Evolutionary conservation across 2,329 filamentous ascomycete species (phyloP).

Genomic region (Aphanoascus verrucosus): DNA sequence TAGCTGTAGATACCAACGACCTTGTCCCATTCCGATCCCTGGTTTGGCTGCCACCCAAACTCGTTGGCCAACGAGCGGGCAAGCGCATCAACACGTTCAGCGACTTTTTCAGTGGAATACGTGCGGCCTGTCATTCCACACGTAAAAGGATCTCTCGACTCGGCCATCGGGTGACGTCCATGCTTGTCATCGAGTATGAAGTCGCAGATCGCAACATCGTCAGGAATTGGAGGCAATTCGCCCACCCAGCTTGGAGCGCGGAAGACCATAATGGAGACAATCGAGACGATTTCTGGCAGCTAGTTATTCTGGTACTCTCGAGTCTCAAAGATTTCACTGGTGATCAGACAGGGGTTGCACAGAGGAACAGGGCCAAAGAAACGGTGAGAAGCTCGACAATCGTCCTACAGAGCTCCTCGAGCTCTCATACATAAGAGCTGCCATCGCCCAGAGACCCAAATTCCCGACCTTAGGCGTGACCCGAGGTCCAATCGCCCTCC

Average conservation of each 20-base stretch:
- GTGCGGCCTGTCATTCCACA: slow-evolving; percentile 63
- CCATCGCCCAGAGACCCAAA: background rate
- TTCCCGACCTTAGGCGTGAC: no score
- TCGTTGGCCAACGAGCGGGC: slow-evolving; percentile 59
- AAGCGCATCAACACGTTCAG: slow-evolving; percentile 54
- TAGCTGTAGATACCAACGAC: slow-evolving; percentile 66
- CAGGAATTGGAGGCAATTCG: slow-evolving; percentile 49
- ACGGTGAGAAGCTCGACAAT: no score
- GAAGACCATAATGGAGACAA: slow-evolving; percentile 35
- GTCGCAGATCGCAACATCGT: slow-evolving; percentile 61
- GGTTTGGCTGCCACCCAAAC: slow-evolving; percentile 58
- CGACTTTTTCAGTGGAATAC: slow-evolving; percentile 53
- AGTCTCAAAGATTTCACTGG: no score
- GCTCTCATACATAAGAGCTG: no score
- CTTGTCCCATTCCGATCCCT: slow-evolving; percentile 71
- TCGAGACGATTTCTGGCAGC: background rate
- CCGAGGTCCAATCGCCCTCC: no score
- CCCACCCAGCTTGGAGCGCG: slow-evolving; percentile 31
- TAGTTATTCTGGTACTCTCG: background rate
- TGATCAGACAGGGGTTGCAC: no score
- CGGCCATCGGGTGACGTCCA: slow-evolving; percentile 53
- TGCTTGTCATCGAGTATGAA: slow-evolving; percentile 66
- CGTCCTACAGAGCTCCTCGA: no score
- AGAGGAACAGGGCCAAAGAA: background rate
- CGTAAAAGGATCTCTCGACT: slow-evolving; percentile 61